phyloP scores from a whole-genome alignment of 148 eudicot species.

The Fagopyrum tataricum region DNA sequence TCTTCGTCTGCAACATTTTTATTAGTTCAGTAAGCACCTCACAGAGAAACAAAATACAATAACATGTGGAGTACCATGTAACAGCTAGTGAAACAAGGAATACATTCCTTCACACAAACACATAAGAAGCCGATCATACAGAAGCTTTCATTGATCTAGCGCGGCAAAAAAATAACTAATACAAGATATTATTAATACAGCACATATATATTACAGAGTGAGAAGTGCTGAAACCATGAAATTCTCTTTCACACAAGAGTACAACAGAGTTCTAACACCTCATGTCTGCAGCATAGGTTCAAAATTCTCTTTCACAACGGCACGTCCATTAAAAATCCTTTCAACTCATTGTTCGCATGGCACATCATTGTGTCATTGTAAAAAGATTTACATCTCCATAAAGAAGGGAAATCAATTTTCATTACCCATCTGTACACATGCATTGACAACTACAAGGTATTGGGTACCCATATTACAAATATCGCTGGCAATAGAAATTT shows the following conservation, averaged over 20 bases:
- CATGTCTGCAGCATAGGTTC: not conserved
- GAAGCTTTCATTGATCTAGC: not conserved
- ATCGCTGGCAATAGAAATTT: not conserved
- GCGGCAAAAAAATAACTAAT: not conserved
- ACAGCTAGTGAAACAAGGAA: not conserved
- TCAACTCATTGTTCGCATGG: not conserved
- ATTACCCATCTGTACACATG: not conserved
- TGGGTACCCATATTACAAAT: not conserved
- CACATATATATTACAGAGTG: not conserved
- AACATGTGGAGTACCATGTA: not conserved
- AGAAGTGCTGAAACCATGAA: not conserved
- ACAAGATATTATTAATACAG: too few species aligned
- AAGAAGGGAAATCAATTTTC: not conserved
- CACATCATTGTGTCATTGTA: not conserved
- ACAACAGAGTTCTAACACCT: not conserved
- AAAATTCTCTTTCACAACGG: not conserved
- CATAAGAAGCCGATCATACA: not conserved
- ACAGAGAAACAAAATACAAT: not conserved
- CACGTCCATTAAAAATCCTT: not conserved
- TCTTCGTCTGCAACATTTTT: conserved; percentile 55
- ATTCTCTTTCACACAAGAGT: not conserved
- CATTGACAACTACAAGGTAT: not conserved
- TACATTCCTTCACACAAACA: not conserved
- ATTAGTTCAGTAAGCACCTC: not conserved
- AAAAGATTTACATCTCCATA: not conserved